Conservation (phyloP, 345 rosid species). For the Boechera divaricarpa region DNA sequence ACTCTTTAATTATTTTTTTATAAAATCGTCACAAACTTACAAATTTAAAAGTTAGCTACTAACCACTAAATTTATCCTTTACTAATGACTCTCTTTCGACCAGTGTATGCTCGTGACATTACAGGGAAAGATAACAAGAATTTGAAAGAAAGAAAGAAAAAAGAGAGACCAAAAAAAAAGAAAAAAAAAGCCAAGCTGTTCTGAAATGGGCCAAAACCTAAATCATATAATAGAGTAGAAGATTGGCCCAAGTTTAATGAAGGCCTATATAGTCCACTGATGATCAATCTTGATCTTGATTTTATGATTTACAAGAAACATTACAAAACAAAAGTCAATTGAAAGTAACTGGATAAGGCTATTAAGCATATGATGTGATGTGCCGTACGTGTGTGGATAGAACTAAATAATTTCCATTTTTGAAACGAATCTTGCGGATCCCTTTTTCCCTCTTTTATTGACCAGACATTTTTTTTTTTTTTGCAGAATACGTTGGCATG, state of each 20-base stretch:
- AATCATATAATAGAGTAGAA: neutral
- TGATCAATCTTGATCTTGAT: slow-evolving; percentile 9
- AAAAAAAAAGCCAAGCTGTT: neutral
- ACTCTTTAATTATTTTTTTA: neutral
- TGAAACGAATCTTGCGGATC: slow-evolving; percentile 42
- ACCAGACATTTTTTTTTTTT: slow-evolving; percentile 25
- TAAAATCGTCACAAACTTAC: neutral
- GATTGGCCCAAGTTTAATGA: neutral
- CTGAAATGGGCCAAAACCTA: slow-evolving; percentile 12
- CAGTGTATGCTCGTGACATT: no score
- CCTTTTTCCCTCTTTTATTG: slow-evolving; percentile 37
- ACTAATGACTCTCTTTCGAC: no score
- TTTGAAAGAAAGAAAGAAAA: neutral
- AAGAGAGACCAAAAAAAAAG: no score
- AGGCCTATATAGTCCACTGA: neutral
- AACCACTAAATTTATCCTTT: no score
- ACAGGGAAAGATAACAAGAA: neutral
- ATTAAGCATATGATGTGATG: slow-evolving; percentile 2
- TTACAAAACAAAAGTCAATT: neutral
- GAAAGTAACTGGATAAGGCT: neutral
- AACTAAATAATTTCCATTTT: slow-evolving; percentile 2
- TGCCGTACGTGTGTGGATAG: slow-evolving; percentile 8
- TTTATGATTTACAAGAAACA: neutral
- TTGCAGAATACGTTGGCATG: slow-evolving; percentile 13
- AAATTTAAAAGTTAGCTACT: neutral